Percentiles rank a stretch among this genome's conserved stretches.
These are phyloP conservation scores for Carex scoparia DNA, from an alignment of 176 grass and related monocot species.

Conservation along the genomic window DNA sequence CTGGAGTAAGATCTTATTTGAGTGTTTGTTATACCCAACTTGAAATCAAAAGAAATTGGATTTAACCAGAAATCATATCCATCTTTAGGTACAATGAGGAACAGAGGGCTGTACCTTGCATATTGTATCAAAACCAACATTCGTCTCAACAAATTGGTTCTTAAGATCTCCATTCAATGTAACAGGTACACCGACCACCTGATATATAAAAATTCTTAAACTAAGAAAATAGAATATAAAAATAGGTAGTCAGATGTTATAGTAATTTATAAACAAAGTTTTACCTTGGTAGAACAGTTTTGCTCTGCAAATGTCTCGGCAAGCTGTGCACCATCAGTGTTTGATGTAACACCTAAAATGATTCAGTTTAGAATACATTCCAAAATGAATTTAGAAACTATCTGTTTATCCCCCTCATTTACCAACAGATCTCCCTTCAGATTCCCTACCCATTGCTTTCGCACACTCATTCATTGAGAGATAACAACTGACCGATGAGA, in stretches of 20 bases:
- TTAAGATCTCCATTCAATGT: constrained; percentile 98
- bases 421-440: not conserved
- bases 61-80: not conserved
- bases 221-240: not conserved
- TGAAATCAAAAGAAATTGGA: not conserved
- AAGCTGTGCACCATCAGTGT: constrained; percentile 93
- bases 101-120: constrained; percentile 60
- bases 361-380: not conserved
- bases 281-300: constrained; percentile 90
- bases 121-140: constrained; percentile 97
- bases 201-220: constrained; percentile 11
- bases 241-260: not conserved
- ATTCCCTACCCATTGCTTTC: not conserved
- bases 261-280: not conserved
- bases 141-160: constrained; percentile 96
- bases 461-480: not conserved
- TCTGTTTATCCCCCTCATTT: not conserved
- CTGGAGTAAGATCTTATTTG: not conserved
- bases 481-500: not conserved
- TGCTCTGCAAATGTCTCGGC: constrained; percentile 95
- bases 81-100: not conserved
- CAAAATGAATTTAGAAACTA: not conserved
- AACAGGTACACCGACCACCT: constrained; percentile 98
- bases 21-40: not conserved
- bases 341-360: constrained; percentile 90